Evolutionary conservation across 2,329 filamentous ascomycete species (phyloP).

Genomic region (Atkinsonella hypoxylon): DNA sequence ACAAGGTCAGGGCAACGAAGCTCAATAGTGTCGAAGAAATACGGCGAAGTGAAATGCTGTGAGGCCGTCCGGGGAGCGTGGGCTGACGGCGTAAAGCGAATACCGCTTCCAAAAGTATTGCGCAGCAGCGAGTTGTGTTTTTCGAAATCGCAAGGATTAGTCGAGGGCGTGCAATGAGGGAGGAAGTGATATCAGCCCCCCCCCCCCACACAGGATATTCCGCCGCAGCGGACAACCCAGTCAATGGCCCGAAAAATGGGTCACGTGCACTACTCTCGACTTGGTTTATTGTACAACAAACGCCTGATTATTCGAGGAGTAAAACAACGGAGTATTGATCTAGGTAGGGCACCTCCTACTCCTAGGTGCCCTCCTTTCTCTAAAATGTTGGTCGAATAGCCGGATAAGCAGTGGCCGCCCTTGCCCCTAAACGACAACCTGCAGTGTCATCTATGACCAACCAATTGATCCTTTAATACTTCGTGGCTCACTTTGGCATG

Average conservation of each 20-base stretch:
- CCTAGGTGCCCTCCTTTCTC: too few relatives aligned
- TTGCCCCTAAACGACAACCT: too few relatives aligned
- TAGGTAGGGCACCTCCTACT: too few relatives aligned
- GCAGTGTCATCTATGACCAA: too few relatives aligned
- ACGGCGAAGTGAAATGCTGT: neutral
- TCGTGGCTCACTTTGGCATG: too few relatives aligned
- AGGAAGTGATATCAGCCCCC: neutral
- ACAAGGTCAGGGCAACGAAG: constrained; percentile 4
- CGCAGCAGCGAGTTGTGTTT: neutral
- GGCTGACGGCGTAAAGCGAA: neutral
- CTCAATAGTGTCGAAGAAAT: neutral
- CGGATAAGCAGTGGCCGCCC: too few relatives aligned
- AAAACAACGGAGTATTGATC: too few relatives aligned
- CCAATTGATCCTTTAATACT: too few relatives aligned
- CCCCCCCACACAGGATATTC: neutral
- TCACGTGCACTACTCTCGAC: neutral
- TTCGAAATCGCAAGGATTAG: neutral
- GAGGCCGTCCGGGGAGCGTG: neutral
- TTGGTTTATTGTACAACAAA: neutral
- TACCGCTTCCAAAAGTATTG: constrained; percentile 9
- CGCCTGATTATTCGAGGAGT: too few relatives aligned
- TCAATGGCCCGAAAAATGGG: neutral
- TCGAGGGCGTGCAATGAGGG: neutral
- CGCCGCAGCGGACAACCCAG: neutral
- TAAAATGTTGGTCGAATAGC: too few relatives aligned